phyloP scores from a whole-genome alignment of 108 stramenopile genomes.

The Chaetoceros tenuissimus region DNA sequence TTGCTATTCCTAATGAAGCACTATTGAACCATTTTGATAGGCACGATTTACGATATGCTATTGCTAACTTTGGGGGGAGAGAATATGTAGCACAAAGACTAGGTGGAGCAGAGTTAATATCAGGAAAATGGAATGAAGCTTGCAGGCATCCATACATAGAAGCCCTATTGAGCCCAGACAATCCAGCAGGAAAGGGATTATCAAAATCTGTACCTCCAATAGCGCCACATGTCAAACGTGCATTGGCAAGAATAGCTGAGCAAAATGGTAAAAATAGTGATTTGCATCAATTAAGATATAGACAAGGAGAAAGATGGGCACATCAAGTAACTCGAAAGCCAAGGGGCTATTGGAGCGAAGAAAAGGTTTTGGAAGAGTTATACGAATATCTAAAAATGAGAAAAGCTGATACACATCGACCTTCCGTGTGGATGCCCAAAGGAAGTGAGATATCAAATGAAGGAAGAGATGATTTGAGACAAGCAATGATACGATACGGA shows the following conservation, averaged over 20 bases:
- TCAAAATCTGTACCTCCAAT: not conserved
- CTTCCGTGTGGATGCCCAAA: conserved; percentile 66
- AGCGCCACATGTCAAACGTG: conserved; percentile 10
- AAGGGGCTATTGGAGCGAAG: conserved; percentile 42
- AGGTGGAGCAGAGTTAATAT: conserved; percentile 36
- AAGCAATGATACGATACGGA: conserved; percentile 46
- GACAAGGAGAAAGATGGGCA: conserved; percentile 5
- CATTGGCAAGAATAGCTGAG: too few relatives aligned
- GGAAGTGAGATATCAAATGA: conserved; percentile 33
- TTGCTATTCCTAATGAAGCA: conserved; percentile 53
- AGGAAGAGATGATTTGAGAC: conserved; percentile 31
- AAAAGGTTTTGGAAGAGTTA: conserved; percentile 30
- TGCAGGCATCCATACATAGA: conserved; percentile 13
- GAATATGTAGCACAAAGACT: conserved; percentile 23
- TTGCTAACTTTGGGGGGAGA: conserved; percentile 38
- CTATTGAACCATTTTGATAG: conserved; percentile 50
- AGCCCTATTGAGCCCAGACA: conserved; percentile 21
- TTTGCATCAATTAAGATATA: not conserved
- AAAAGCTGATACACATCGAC: conserved; percentile 27
- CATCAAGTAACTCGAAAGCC: conserved; percentile 18
- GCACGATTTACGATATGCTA: conserved; percentile 50
- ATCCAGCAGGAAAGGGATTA: conserved; percentile 15
- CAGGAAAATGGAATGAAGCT: conserved; percentile 58
- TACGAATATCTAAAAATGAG: conserved; percentile 37
- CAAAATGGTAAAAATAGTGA: not conserved